These are phyloP conservation scores for Solanum boliviense DNA, from an alignment of 257 asterid genomes.

Conservation along the genomic window DNA sequence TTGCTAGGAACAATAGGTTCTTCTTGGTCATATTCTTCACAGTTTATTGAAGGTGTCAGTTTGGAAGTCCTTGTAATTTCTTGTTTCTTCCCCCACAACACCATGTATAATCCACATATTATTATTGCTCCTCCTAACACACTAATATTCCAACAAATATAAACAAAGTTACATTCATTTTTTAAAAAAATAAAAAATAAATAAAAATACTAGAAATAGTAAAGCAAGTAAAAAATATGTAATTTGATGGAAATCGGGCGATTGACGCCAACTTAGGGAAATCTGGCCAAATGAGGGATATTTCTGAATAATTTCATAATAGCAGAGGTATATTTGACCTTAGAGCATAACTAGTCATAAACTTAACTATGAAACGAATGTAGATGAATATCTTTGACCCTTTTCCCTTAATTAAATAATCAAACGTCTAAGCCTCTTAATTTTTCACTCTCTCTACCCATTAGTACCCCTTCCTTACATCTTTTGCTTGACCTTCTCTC, in stretches of 20 bases:
- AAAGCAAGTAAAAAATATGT: neutral
- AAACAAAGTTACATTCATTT: neutral
- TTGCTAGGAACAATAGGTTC: neutral
- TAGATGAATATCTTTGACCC: neutral
- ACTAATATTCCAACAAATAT: constrained; percentile 3
- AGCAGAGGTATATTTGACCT: neutral
- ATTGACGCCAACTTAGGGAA: neutral
- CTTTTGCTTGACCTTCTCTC: neutral
- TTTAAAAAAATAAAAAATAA: no score
- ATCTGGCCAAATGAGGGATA: neutral
- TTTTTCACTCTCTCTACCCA: neutral
- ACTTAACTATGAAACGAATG: neutral
- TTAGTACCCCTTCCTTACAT: neutral
- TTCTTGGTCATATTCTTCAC: neutral
- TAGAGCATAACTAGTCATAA: neutral
- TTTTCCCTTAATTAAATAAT: neutral
- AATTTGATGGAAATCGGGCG: no score
- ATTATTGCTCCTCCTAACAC: constrained; percentile 19
- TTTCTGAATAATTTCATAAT: neutral
- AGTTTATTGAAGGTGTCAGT: neutral
- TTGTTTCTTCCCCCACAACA: constrained; percentile 35
- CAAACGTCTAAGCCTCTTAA: neutral
- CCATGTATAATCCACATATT: constrained; percentile 21
- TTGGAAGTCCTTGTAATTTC: constrained; percentile 11
- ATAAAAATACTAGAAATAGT: neutral